phyloP scores from a whole-genome alignment of 352 stramenopile species.

The Pythium volutum region DNA sequence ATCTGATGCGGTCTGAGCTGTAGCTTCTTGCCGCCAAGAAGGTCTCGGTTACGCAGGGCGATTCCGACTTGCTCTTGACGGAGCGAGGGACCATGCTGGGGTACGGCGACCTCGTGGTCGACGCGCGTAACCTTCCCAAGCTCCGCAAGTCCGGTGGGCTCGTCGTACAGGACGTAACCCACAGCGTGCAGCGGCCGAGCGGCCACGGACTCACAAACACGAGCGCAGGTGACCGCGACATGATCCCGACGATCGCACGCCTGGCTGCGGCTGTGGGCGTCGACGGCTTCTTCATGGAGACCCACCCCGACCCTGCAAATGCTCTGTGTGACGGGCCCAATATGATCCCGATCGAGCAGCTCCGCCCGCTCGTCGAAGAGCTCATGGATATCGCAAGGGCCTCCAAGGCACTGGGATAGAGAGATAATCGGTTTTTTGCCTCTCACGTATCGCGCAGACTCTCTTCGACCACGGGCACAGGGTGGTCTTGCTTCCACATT shows the following conservation, averaged over 20 bases:
- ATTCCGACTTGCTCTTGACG: slow-evolving; percentile 78
- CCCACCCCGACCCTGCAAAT: slow-evolving; percentile 60
- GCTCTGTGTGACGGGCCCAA: slow-evolving; percentile 70
- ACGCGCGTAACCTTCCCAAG: slow-evolving; percentile 78
- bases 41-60: slow-evolving; percentile 50
- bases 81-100: slow-evolving; percentile 88
- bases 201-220: slow-evolving; percentile 36
- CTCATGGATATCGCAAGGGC: slow-evolving; percentile 70
- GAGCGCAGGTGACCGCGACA: slow-evolving; percentile 71
- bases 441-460: slow-evolving; percentile 59
- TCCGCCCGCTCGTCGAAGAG: slow-evolving; percentile 63
- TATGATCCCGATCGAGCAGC: slow-evolving; percentile 69
- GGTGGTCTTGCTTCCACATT: slow-evolving; percentile 65
- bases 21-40: slow-evolving; percentile 78
- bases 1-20: neutral
- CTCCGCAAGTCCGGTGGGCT: slow-evolving; percentile 53
- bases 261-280: slow-evolving; percentile 83
- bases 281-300: slow-evolving; percentile 90
- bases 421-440: slow-evolving; percentile 15
- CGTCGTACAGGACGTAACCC: slow-evolving; percentile 86
- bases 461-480: slow-evolving; percentile 68
- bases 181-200: slow-evolving; percentile 78
- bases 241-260: slow-evolving; percentile 81
- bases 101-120: slow-evolving; percentile 85
- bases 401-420: slow-evolving; percentile 36